Evolutionary conservation across 495 filamentous ascomycete species (phyloP), one percentile per base, ranked within the genome.

Genomic region (Aspergillus nidulans): DNA sequence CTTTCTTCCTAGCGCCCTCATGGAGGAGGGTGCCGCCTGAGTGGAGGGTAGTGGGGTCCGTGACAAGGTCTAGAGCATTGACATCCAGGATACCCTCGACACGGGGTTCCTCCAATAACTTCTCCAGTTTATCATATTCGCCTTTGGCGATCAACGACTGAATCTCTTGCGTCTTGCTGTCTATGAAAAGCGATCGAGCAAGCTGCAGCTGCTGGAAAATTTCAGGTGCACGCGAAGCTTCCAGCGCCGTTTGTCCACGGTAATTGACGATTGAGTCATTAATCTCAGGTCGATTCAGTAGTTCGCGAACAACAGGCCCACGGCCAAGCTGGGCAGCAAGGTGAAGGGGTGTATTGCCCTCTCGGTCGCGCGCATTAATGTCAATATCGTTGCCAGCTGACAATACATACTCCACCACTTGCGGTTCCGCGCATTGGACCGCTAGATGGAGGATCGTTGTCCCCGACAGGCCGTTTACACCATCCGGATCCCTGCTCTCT

Each of bases 191-290:
- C 3, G 91, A 95, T 26, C 92, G 81, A 7, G 92, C 84, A 9
- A 98, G 85, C 67, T 98, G 95, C 50, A 98, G 80, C 63, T 91
- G 88, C 67, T 98, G 92, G 72, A 92, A 97, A 52, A 97, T 95
- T 13, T 95, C 91, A 6, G 94, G 91, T 12, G 81, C 96, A 12
- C 90, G 83, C 3, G 94, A 90, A 26, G 97, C 77, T 65, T 97
- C 94, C 39, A 98, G 81, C 4, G 94, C 84, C 0, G 91, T 85
- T 49, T 90, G 89, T 45, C 91, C 90, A 49, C 88, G 84, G 62
- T 90, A 88, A 72, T 97, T 98, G n/a, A 87, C 76, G 32, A 96
- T 77, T 3, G 90, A 87, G 66, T 97, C 94, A 56, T 97, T 95
- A 66, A 96, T 86, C 19, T 81, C 84, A 40, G 85, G 79, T 51